A percentile compares a stretch with the other conserved stretches of the same genome.
These are phyloP conservation scores for Earliella scabrosa DNA, from an alignment of 1,284 basidiomycete genomes.

Conservation along the genomic window DNA sequence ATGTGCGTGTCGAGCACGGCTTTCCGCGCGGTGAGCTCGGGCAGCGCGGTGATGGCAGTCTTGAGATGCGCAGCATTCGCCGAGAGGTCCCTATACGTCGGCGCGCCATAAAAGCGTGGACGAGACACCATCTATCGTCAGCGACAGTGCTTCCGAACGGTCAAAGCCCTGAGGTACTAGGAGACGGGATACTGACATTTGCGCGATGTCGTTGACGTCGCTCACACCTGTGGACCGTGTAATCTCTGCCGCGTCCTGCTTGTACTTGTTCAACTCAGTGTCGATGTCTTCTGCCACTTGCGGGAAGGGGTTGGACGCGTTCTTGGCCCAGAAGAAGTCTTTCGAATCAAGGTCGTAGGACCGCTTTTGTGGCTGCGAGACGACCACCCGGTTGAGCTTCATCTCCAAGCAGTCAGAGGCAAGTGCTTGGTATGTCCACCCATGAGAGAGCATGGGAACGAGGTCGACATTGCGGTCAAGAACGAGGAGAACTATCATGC, in stretches of 20 bases:
- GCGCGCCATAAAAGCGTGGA: not conserved
- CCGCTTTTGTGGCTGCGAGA: slow-evolving; percentile 76
- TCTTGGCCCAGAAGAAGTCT: slow-evolving; percentile 99
- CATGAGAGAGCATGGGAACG: slow-evolving; percentile 94
- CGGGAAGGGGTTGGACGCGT: slow-evolving; percentile 96
- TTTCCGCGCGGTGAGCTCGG: slow-evolving; percentile 96
- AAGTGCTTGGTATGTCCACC: slow-evolving; percentile 99
- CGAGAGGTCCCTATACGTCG: slow-evolving; percentile 76
- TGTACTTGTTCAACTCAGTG: slow-evolving; percentile 91
- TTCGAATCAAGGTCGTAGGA: slow-evolving; percentile 97
- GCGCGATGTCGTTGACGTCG: slow-evolving; percentile 93
- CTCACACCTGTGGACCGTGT: slow-evolving; percentile 96
- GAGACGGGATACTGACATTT: slow-evolving; percentile 65
- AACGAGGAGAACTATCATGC: slow-evolving; percentile 81
- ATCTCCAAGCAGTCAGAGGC: slow-evolving; percentile 98
- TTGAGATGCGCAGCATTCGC: slow-evolving; percentile 96
- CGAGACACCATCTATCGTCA: not conserved
- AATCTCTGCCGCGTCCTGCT: slow-evolving; percentile 96
- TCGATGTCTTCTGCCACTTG: slow-evolving; percentile 99
- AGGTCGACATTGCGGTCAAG: slow-evolving; percentile 96
- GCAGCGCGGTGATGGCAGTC: slow-evolving; percentile 97
- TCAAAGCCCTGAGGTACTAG: not conserved
- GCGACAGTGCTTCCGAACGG: not conserved
- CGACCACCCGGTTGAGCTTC: slow-evolving; percentile 94
- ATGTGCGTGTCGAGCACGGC: slow-evolving; percentile 97